Base-by-base conservation (phyloP, 495 filamentous ascomycete species). In the Penicillium simplicissimum region DNA sequence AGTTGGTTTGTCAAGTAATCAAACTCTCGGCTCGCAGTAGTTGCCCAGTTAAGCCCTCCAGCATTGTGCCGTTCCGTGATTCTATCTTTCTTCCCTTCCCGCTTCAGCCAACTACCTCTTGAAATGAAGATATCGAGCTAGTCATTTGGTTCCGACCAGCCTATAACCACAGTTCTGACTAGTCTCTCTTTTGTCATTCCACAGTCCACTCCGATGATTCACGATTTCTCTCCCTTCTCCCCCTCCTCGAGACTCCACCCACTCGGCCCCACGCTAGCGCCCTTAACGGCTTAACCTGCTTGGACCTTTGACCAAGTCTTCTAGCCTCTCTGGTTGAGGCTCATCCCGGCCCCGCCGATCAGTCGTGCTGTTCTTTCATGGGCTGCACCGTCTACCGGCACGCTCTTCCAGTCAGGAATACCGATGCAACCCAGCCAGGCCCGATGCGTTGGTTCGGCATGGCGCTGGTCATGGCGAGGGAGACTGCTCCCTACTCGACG, bases 271-370 rank as follows among this genome's bases (percentile, higher is more conserved):
- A 47, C 51, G 58, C 25, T 21, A 19, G 15, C 47, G 48, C 48
- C 31, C 11, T 19, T 31, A n/a, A n/a, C n/a, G n/a, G n/a, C n/a
- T n/a, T n/a, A 19, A 31, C 59, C 52, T 61, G 40, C 21, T 38
- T 43, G 28, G 28, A 31, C 1, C 31, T n/a, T 38, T 25, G 23
- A 10, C 43, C 34, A 21, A 3, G 8, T 13, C 8, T 25, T 14
- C n/a, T 25, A 10, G 21, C 21, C 45, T 49, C 45, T 14, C 60
- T 62, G 52, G 51, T 66, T 66, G 63, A 66, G 63, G 63, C 63
- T 66, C 63, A 66, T 66, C 19, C 53, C 33, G 8, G 55, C 55
- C 63, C 63, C 63, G 56, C 63, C 36, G 49, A 49, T 55, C 58
- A 51, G 59, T 59, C 36, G 13, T 19, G 35, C 23, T 21, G 23